These are phyloP conservation scores for Coelastrella sp. DNA, from an alignment of 139 green algal species.

Conservation along the genomic window DNA sequence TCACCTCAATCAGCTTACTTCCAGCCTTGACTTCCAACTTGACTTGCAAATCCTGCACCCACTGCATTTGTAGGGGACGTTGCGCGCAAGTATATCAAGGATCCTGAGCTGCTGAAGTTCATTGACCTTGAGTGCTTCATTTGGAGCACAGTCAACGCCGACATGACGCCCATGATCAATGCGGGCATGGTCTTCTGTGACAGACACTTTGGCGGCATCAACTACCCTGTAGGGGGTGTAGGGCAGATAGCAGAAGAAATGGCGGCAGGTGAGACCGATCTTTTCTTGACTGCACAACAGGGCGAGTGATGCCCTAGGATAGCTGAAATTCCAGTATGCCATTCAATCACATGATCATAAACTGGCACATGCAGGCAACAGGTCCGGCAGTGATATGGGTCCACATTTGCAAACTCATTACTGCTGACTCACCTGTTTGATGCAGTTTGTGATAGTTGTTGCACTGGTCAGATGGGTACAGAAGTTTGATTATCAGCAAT, in stretches of 20 bases:
- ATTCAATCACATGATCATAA: too few relatives aligned
- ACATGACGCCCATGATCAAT: conserved; percentile 97
- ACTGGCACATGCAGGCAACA: too few relatives aligned
- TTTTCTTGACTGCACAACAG: too few relatives aligned
- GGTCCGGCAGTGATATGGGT: too few relatives aligned
- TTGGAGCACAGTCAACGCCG: conserved; percentile 91
- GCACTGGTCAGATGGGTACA: too few relatives aligned
- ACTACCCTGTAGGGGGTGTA: conserved; percentile 95
- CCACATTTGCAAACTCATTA: too few relatives aligned
- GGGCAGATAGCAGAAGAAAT: conserved; percentile 85
- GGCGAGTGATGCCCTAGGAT: too few relatives aligned
- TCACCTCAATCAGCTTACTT: neutral
- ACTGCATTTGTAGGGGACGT: conserved; percentile 66
- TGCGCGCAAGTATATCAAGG: conserved; percentile 89
- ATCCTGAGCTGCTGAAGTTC: conserved; percentile 92
- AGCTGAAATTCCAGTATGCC: too few relatives aligned
- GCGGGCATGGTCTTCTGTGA: conserved; percentile 92
- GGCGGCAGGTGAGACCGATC: conserved; percentile 62
- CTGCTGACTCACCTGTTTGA: neutral
- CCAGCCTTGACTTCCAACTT: neutral
- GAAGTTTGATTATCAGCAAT: neutral
- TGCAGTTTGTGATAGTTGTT: neutral
- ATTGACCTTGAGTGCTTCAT: conserved; percentile 98
- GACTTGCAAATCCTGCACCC: neutral
- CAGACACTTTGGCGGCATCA: conserved; percentile 96